Evolutionary conservation across 805 yeast species (phyloP), one percentile per base, ranked within the genome.

Genomic region (Saccharomycopsis selenospora): DNA sequence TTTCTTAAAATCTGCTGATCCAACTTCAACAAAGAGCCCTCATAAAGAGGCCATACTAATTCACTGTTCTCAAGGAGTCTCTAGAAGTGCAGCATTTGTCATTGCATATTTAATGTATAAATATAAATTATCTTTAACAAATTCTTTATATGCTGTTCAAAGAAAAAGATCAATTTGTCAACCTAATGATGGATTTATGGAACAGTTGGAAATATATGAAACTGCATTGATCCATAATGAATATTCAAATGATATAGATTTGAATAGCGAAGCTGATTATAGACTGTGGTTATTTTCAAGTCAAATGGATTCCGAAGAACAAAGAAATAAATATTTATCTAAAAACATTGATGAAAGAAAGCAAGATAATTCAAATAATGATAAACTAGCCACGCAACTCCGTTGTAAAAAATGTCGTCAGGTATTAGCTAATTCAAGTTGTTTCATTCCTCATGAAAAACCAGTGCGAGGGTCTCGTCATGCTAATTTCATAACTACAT

Each of bases 41-140:
- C 77, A 76, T 46, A 59, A 63, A 45, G 72, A 75, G 3, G 68
- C 70, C n/a, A 67, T 75, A 1, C 68, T 79, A 51, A 76, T 84
- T 8, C 87, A 84, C 60, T 86, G 95, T 63, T 86, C 91, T 51
- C 97, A 95, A 25, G 99, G 99, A 1, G 86, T 87, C 25, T 88
- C 96, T 1, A 72, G 99, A 55, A 85, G 96, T 3, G 91, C 85
- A 0, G 81, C 97, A 0, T 82, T 89, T 13, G 80, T 82, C 30
- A 79, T 86, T 43, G 95, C 97, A 0, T 95, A 87, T 62, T 77
- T 90, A 40, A 91, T 93, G 96, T 76, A 80, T 60, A 68, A 89
- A 45, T 71, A 83, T 62, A 72, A 77, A 1, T 70, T 88, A 57
- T 65, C 68, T 10, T 66, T 77, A 14, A 68, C 74, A 13, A 80